Evolutionary conservation across 2,329 filamentous ascomycete species (phyloP).

Genomic region (Tolypocladium endophyticum): DNA sequence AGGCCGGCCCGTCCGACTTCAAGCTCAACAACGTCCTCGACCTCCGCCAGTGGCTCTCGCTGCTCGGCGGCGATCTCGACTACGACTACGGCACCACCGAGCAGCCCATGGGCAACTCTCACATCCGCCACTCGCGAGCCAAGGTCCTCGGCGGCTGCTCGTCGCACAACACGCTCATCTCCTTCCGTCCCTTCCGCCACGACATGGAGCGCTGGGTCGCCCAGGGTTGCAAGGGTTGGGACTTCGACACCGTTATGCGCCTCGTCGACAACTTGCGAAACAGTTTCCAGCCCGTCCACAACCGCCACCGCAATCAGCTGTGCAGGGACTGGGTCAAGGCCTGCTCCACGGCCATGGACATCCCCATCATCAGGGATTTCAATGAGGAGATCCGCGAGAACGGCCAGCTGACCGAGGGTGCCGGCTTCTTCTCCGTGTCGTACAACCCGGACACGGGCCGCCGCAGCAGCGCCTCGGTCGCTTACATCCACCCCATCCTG

Average conservation of each 20-base stretch:
- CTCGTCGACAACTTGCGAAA: slow-evolving; percentile 77
- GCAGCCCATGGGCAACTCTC: slow-evolving; percentile 84
- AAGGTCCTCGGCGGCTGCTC: slow-evolving; percentile 91
- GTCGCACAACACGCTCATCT: slow-evolving; percentile 89
- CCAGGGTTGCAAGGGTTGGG: slow-evolving; percentile 75
- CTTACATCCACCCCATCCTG: slow-evolving; percentile 87
- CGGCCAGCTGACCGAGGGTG: slow-evolving; percentile 62
- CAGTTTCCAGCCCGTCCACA: slow-evolving; percentile 81
- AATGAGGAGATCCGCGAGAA: slow-evolving; percentile 70
- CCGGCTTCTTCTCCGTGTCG: slow-evolving; percentile 83
- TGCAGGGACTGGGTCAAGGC: slow-evolving; percentile 84
- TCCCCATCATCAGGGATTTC: slow-evolving; percentile 77
- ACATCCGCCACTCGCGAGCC: slow-evolving; percentile 84
- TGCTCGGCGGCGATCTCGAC: slow-evolving; percentile 80
- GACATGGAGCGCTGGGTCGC: slow-evolving; percentile 78
- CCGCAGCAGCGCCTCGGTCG: slow-evolving; percentile 77
- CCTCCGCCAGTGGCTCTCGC: slow-evolving; percentile 74
- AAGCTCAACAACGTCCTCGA: slow-evolving; percentile 80
- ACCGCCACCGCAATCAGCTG: slow-evolving; percentile 77
- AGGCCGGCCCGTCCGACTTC: slow-evolving; percentile 82
- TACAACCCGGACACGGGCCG: slow-evolving; percentile 85
- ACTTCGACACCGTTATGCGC: slow-evolving; percentile 74
- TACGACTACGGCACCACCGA: slow-evolving; percentile 86
- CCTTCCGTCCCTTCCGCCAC: slow-evolving; percentile 83
- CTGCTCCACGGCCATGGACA: slow-evolving; percentile 67